Conservation (phyloP, 768 basidiomycete genomes). For the Hirschioporus abietinus region DNA sequence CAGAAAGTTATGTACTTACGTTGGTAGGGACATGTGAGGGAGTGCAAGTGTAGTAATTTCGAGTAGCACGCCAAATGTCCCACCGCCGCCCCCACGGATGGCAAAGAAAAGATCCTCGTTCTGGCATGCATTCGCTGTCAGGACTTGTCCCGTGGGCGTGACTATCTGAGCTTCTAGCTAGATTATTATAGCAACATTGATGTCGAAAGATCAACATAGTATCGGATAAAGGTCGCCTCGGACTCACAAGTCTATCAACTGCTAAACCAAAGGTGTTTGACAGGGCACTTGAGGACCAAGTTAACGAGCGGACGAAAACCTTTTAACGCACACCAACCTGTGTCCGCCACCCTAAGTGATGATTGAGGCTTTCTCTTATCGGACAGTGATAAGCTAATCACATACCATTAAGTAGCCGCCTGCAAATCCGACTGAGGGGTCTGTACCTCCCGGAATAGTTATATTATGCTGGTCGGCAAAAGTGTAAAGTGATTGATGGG, state of each 20-base stretch:
- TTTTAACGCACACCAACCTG: neutral
- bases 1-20: neutral
- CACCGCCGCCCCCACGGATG: conserved; percentile 46
- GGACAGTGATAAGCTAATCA: neutral
- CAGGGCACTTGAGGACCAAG: neutral
- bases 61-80: conserved; percentile 40
- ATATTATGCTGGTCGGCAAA: conserved; percentile 22
- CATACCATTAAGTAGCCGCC: neutral
- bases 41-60: neutral
- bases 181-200: neutral
- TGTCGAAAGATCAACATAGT: neutral
- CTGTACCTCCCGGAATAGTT: conserved; percentile 20
- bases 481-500: conserved; percentile 12
- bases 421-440: conserved; percentile 5
- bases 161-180: conserved; percentile 44
- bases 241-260: neutral
- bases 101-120: conserved; percentile 50
- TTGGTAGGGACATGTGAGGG: neutral
- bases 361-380: neutral
- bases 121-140: conserved; percentile 34
- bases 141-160: conserved; percentile 33
- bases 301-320: neutral
- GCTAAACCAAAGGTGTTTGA: neutral
- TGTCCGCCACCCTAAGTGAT: neutral
- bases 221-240: neutral